Evolutionary conservation across 148 eudicot species (phyloP), one percentile per base, ranked within the genome.

Genomic region (Spergularia bocconei): DNA sequence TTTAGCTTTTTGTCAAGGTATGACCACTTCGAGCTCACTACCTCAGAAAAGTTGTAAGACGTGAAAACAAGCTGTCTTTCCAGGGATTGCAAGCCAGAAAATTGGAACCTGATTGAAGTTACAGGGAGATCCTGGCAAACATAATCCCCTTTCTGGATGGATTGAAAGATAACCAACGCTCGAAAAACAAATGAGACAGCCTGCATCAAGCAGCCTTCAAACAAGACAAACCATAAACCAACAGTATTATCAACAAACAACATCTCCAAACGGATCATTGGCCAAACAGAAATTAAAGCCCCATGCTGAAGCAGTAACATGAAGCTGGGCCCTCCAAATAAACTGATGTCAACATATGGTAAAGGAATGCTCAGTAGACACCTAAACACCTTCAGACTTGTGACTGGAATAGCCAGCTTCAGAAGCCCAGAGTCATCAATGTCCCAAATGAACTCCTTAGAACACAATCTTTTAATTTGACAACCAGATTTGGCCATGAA

Each of bases 171-270:
- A 39, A 76, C 57, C 82, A 92, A 81, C 66, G 91, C 79, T 39
- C 82, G 73, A 79, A 85, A 87, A 78, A 91, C 76, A 65, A 88
- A 81, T 60, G 82, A 75, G 57, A 92, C 80, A 67, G 87, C 98
- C 86, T 86, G 86, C 82, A 82, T 82, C 86, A 96, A 81, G 88
- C 91, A 82, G 74, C 95, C 97, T 88, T 96, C 90, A 87, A 87
- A 91, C 69, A 89, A 62, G 48, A 91, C 82, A 82, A 88, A 85
- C 85, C 91, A 87, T 87, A 96, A 80, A 50, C 98, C 99, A 74
- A 68, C 78, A 67, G 79, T 59, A 75, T 86, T 86, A 76, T 96
- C 99, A 69, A 96, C 88, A 80, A 92, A 87, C 75, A 96, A 86
- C 80, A 92, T 85, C 86, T 96, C 95, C 90, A 96, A 44, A 52